Evolutionary conservation across 2,329 filamentous ascomycete species (phyloP), one percentile per base, ranked within the genome.

Genomic region (Diaporthe longicolla): DNA sequence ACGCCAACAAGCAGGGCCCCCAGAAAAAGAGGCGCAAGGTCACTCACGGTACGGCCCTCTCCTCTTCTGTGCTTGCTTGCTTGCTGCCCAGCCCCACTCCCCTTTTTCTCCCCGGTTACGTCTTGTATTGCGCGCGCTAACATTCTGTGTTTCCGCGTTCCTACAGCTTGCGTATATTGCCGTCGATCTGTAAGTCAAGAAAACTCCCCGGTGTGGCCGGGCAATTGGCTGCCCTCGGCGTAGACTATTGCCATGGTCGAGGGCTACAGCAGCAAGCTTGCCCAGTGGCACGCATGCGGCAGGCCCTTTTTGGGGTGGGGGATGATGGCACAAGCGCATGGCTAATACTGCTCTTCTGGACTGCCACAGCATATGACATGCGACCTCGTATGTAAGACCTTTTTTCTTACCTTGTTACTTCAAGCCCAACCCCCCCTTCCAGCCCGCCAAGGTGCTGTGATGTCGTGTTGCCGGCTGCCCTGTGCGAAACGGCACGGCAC

Each of bases 1-100:
- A 82, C 76, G 76, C 78, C 75, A 78, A 85, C 77, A 93, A 91
- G 82, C 59, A 68, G 29, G 74, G 72, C 10, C 74, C 74, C 59
- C 92, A 93, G 65, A 95, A 94, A 87, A 95, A 95, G 88, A 90
- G 94, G 85, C 93, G 94, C 87, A 96, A 96, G 87, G 94, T 96
- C 79, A 95, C 95, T 87, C 94, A 96, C 86, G 94, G 94, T 95
- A 90, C 86, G 92, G 73, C 80, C 77, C 77, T 75, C 75, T 37
- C 68, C 45, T 75, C 75, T 75, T 40, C 37, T 40, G 40, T 43
- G 40, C 40, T 43, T 11, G 11, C 37, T 40, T 11, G 77, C 74
- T 43, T 13, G 69, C 75, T 76, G 76, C 76, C 77, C 40, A 77
- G 61, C 69, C 74, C 48, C 73, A 21, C 40, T 21, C 55, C 57